Base-by-base conservation (phyloP, 2,329 filamentous ascomycete genomes). In the Colletotrichum sp. region DNA sequence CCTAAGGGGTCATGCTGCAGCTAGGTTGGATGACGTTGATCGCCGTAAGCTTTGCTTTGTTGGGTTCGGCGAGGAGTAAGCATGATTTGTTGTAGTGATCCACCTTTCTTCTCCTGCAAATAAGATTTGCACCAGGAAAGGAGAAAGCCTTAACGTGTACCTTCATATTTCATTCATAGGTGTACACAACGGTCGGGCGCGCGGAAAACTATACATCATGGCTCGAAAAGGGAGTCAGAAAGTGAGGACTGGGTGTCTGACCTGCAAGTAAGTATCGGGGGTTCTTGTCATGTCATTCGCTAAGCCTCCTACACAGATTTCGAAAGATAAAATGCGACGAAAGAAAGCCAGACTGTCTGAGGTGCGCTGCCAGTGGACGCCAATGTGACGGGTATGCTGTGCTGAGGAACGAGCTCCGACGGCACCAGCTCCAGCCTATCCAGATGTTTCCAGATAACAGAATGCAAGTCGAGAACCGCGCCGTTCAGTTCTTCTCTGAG, bases 251-350 rank as follows among this genome's bases (percentile, higher is more conserved):
- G 89, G 89, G 8, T 91, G 89, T 80, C 82, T 88, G 64, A 90
- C 89, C 59, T 91, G 89, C 88, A 90, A 90, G 88, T 89, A 79
- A 77, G 88, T 87, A 32, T 52, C 16, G 16, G 10, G 3, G 2
- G 12, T 12, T 15, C 4, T 18, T 15, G n/a, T 30, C 16, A 36
- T 30, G 5, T 12, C 16, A 44, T n/a, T 5, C 16, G 18, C 26
- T 34, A 21, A n/a, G 12, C 1, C 7, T 3, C 13, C 8, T 30
- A 34, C n/a, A 24, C 72, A 90, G 89, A 81, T 86, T 89, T 57
- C 88, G 90, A 68, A 89, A 89, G 72, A 87, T 91, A 62, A 91
- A 91, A 81, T 92, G 90, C 80, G 90, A 91, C 77, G 90, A 91
- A 81, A 83, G 81, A 16, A 90, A 89, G 71, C 90, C 90, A 1